phyloP scores from a whole-genome alignment of 352 stramenopile species.

The Globisporangium camurandrum region DNA sequence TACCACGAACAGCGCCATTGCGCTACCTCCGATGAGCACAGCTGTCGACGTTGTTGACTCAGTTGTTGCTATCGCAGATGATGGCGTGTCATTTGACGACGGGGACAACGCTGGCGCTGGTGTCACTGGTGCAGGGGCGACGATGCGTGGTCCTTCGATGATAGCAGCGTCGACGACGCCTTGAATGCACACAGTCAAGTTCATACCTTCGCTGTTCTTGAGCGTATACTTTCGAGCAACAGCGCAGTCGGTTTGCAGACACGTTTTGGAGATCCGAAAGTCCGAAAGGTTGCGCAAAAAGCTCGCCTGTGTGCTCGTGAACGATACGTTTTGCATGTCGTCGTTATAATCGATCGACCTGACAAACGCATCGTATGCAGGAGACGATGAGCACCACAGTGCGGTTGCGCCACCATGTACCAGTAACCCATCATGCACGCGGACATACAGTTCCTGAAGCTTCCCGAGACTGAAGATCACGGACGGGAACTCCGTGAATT shows the following conservation, averaged over 20 bases:
- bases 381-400: not conserved
- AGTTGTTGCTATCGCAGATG: not conserved
- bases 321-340: not conserved
- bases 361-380: not conserved
- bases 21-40: no score
- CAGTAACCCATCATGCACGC: not conserved
- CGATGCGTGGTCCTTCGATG: not conserved
- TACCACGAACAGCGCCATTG: not conserved
- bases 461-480: constrained; percentile 1
- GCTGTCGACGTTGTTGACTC: not conserved
- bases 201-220: not conserved
- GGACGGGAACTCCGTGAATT: not conserved
- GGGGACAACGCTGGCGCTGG: not conserved
- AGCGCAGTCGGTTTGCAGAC: not conserved
- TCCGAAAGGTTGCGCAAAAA: not conserved
- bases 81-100: no score
- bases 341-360: not conserved
- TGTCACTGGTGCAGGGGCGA: no score
- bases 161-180: not conserved
- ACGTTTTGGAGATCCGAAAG: not conserved
- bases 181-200: not conserved
- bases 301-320: constrained; percentile 2
- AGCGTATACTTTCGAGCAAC: not conserved
- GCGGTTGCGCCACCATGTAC: not conserved
- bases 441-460: not conserved